phyloP scores from a whole-genome alignment of 1,284 basidiomycete genomes.

The Fistulinella cinereoalba region DNA sequence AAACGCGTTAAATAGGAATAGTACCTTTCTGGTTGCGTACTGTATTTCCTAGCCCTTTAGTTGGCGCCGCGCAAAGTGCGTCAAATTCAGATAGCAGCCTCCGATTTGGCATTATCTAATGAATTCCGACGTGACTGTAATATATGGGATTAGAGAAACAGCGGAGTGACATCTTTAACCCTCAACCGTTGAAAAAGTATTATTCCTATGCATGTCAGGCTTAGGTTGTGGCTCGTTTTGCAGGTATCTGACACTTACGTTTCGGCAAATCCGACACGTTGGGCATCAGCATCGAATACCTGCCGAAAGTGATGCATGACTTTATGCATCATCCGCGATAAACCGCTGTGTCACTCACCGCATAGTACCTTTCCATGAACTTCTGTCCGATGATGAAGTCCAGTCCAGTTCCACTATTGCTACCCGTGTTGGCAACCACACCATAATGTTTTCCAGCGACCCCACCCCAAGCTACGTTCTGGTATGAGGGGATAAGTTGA shows the following conservation, averaged over 20 bases:
- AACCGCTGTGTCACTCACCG: slow-evolving; percentile 11
- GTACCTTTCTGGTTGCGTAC: too few species aligned
- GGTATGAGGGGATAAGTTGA: slow-evolving; percentile 22
- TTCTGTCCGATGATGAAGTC: slow-evolving; percentile 28
- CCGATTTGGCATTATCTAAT: too few species aligned
- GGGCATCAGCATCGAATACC: slow-evolving; percentile 25
- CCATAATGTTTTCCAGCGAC: slow-evolving; percentile 18
- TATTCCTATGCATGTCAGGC: slow-evolving; percentile 8
- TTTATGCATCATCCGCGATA: background rate
- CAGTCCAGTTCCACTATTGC: slow-evolving; percentile 14
- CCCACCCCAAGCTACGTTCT: slow-evolving; percentile 21
- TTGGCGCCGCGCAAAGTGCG: too few species aligned
- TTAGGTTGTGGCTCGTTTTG: background rate
- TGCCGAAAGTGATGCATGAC: slow-evolving; percentile 3
- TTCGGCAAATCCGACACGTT: slow-evolving; percentile 24
- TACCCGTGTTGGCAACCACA: slow-evolving; percentile 7
- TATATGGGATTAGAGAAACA: background rate
- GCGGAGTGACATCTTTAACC: background rate
- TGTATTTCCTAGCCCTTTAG: too few species aligned
- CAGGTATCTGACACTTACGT: slow-evolving; percentile 20
- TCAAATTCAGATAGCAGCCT: too few species aligned
- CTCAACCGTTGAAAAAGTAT: slow-evolving; percentile 7
- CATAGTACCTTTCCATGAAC: slow-evolving; percentile 33
- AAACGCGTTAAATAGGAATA: too few species aligned
- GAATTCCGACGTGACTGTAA: too few species aligned